Evolutionary conservation across 1,284 basidiomycete genomes (phyloP).

Genomic region (Phellopilus nigrolimitatus): DNA sequence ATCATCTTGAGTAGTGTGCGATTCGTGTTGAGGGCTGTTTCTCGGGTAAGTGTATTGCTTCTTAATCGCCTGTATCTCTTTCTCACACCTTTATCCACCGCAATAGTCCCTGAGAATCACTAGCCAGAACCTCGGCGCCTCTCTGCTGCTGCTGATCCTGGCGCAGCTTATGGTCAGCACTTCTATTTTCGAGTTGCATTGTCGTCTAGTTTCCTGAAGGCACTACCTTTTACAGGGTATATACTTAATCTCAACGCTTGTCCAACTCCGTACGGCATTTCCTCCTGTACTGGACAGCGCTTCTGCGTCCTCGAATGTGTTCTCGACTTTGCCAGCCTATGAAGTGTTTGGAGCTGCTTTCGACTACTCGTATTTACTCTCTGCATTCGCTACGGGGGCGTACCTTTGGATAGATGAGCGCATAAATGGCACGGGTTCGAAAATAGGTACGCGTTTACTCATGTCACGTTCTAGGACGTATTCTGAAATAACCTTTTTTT

Average conservation of each 20-base stretch:
- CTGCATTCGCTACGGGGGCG: slow-evolving; percentile 42
- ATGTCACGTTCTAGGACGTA: not conserved
- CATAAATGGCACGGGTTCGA: slow-evolving; percentile 17
- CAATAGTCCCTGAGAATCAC: slow-evolving; percentile 55
- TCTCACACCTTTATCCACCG: not conserved
- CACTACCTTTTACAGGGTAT: slow-evolving; percentile 46
- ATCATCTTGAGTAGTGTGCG: slow-evolving; percentile 70
- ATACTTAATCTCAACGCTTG: slow-evolving; percentile 71
- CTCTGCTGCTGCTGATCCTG: slow-evolving; percentile 65
- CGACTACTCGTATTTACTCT: slow-evolving; percentile 62
- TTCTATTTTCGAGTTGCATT: not conserved
- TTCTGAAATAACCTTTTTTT: not conserved
- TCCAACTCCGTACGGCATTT: slow-evolving; percentile 73
- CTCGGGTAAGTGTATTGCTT: slow-evolving; percentile 41
- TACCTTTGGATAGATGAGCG: slow-evolving; percentile 42
- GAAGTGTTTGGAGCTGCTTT: slow-evolving; percentile 70
- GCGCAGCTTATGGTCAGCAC: slow-evolving; percentile 70
- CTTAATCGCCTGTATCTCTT: not conserved
- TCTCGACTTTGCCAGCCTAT: slow-evolving; percentile 66
- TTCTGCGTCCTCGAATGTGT: slow-evolving; percentile 46
- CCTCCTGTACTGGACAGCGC: slow-evolving; percentile 39
- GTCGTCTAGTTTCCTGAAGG: not conserved
- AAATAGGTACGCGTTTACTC: not conserved
- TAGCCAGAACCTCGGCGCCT: slow-evolving; percentile 61
- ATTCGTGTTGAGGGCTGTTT: slow-evolving; percentile 59